Evolutionary conservation across 108 stramenopile genomes (phyloP), one percentile per base, ranked within the genome.

Genomic region (Cyclotella atomus): DNA sequence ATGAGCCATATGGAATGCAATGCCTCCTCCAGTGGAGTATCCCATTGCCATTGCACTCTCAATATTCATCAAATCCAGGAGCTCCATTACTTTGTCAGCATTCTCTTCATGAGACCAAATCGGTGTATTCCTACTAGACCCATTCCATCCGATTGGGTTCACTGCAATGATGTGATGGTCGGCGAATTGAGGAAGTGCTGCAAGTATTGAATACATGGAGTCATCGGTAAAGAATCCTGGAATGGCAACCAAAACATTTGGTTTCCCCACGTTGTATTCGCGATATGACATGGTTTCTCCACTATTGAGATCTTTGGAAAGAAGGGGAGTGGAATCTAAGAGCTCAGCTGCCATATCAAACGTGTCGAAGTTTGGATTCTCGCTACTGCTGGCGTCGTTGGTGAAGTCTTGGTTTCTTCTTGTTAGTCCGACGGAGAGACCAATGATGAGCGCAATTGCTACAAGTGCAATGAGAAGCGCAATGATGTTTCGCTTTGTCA

Each of bases 81-180:
- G 34, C 19, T 70, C 68, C 68, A 47, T 41, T 3, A 69, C 68
- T 15, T 60, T 12, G 44, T 75, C 74, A 9, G 68, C 74, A 24
- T 59, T 70, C 8, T 57, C 59, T 46, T 69, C 74, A 57, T 75
- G 56, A 46, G 68, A 70, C 21, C 41, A 57, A 10, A 70, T 29
- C 6, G 60, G 25, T n/a, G 23, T 29, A 9, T 75, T 69, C 74
- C 44, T 69, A 14, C 56, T 70, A 33, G 74, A 75, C 74, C 74
- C n/a, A 12, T 70, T 25, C 68, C 69, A 75, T 19, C 74, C 74
- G 3, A 46, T 44, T 10, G 74, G 74, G 34, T 75, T 75, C 1
- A 69, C 56, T 17, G 59, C 68, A 46, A 69, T 70, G 52, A 69
- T 75, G 25, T 56, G 67, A 59, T 75, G 74, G 27, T 75, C 74